Percentiles rank a stretch among this genome's conserved stretches.
Conservation (phyloP, 2,329 filamentous ascomycete species). For the Phialocephala subalpina region DNA sequence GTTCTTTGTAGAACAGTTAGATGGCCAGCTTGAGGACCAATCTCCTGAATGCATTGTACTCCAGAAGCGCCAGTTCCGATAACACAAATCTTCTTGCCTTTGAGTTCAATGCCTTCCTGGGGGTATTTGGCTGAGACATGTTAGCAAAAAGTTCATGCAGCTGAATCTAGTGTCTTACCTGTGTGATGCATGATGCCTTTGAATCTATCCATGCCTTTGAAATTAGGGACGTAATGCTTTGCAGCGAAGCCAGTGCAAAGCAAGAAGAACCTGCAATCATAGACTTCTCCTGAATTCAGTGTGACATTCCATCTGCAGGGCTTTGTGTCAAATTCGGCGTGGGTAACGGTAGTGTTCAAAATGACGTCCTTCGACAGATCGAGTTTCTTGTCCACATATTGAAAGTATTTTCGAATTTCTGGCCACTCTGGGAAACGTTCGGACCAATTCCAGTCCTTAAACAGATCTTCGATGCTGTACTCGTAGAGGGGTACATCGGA, state of each 20-base stretch:
- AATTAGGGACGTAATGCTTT: conserved; percentile 35
- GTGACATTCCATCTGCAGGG: conserved; percentile 50
- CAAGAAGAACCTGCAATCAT: conserved; percentile 37
- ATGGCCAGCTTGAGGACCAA: conserved; percentile 48
- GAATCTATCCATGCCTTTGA: conserved; percentile 38
- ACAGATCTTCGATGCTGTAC: conserved; percentile 51
- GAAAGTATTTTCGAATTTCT: conserved; percentile 65
- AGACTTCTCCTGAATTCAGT: conserved; percentile 46
- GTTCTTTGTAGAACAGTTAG: conserved; percentile 63
- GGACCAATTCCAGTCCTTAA: conserved; percentile 64
- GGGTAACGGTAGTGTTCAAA: conserved; percentile 50
- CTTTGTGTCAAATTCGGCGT: conserved; percentile 48
- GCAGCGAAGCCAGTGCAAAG: conserved; percentile 38
- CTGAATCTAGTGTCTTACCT: not conserved
- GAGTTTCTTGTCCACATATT: conserved; percentile 63
- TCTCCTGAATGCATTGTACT: conserved; percentile 38
- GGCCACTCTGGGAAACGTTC: conserved; percentile 58
- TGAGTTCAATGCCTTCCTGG: conserved; percentile 52
- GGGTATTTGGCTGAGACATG: conserved; percentile 26
- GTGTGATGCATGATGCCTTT: conserved; percentile 39
- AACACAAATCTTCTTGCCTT: conserved; percentile 61
- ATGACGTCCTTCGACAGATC: conserved; percentile 55
- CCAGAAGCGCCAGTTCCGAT: conserved; percentile 54
- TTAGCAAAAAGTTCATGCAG: not conserved
- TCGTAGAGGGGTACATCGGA: conserved; percentile 51